Percentiles rank a stretch among this genome's conserved stretches.
These are phyloP conservation scores for Cornus suecica DNA, from an alignment of 148 eudicot genomes.

Conservation along the genomic window DNA sequence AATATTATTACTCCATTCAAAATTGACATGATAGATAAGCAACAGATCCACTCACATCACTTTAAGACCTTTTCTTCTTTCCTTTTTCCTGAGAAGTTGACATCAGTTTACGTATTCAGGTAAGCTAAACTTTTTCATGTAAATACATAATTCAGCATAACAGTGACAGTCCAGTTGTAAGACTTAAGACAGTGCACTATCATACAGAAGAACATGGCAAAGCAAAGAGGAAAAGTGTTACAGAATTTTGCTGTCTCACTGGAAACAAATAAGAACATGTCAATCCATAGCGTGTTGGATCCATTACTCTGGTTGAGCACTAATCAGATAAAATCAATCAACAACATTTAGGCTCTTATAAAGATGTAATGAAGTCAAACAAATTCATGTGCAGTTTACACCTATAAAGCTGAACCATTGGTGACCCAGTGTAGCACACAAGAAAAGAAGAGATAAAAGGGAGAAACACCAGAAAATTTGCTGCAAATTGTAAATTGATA, in stretches of 20 bases:
- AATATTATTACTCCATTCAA: no score
- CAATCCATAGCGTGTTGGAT: background rate
- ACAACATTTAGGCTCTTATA: background rate
- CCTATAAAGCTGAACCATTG: background rate
- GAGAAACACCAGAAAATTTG: background rate
- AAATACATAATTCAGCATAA: background rate
- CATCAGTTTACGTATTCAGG: background rate
- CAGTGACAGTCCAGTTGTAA: background rate
- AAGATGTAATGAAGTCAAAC: background rate
- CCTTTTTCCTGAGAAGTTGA: no score
- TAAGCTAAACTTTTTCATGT: background rate
- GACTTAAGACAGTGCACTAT: background rate
- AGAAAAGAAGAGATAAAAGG: background rate
- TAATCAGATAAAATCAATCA: background rate
- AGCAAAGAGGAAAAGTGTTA: background rate
- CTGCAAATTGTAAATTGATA: background rate
- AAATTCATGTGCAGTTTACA: background rate
- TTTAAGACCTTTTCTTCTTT: no score
- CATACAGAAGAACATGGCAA: conserved; percentile 1
- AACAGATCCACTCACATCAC: no score
- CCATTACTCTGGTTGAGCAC: background rate
- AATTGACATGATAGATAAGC: no score
- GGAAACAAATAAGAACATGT: background rate
- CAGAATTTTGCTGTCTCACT: background rate
- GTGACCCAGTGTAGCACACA: background rate